Evolutionary conservation across 1,139 yeast species (phyloP).

Genomic region (Suhomyces wounanorum): DNA sequence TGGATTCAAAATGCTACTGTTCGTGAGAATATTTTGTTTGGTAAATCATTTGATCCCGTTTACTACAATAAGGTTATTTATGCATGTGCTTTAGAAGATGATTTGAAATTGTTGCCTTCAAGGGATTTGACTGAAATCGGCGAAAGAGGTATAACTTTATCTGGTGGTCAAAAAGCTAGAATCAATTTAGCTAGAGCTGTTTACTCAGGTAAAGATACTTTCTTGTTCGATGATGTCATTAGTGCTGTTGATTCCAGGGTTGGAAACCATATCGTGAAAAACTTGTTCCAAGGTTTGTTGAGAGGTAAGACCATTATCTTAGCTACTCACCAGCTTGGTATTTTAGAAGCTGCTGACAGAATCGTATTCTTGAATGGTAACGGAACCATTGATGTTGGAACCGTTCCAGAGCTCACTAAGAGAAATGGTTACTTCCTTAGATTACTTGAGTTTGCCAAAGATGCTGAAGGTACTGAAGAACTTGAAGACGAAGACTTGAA

Average conservation of each 20-base stretch:
- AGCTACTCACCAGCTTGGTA: slow-evolving; percentile 43
- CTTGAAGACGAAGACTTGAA: slow-evolving; percentile 1
- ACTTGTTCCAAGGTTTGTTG: slow-evolving; percentile 36
- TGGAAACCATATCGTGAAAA: slow-evolving; percentile 39
- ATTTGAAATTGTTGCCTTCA: slow-evolving; percentile 35
- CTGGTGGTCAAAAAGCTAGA: slow-evolving; percentile 49
- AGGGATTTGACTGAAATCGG: slow-evolving; percentile 45
- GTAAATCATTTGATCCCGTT: slow-evolving; percentile 32
- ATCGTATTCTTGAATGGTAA: slow-evolving; percentile 37
- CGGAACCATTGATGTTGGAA: slow-evolving; percentile 38
- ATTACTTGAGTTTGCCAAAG: slow-evolving; percentile 27
- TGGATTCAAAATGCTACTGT: slow-evolving; percentile 53
- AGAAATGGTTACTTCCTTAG: slow-evolving; percentile 29
- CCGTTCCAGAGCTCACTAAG: slow-evolving; percentile 27
- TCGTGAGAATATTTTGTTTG: slow-evolving; percentile 43
- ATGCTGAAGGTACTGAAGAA: slow-evolving; percentile 5
- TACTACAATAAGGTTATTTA: slow-evolving; percentile 32
- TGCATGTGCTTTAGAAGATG: slow-evolving; percentile 47
- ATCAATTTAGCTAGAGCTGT: slow-evolving; percentile 47
- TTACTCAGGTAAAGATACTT: slow-evolving; percentile 35
- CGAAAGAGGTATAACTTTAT: slow-evolving; percentile 44
- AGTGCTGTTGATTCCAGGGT: slow-evolving; percentile 46
- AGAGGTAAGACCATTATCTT: slow-evolving; percentile 33
- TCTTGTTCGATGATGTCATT: slow-evolving; percentile 45
- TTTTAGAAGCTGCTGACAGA: slow-evolving; percentile 36